Percentiles rank a stretch among this genome's conserved stretches.
These are phyloP conservation scores for Tetrapisispora iriomotensis DNA, from an alignment of 805 yeast genomes.

Conservation along the genomic window DNA sequence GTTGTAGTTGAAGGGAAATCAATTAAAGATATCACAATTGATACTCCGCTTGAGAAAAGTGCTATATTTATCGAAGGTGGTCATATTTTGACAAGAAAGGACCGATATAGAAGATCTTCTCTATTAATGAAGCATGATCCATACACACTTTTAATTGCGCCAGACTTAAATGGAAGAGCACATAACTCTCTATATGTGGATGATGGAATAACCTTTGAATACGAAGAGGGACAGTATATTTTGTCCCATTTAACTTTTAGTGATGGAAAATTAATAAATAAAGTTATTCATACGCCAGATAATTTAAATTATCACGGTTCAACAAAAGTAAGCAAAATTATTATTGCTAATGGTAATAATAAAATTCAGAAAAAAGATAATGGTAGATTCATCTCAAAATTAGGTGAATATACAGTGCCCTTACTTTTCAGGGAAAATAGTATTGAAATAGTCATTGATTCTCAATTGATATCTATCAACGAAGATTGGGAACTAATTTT, in stretches of 20 bases:
- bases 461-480: slow-evolving; percentile 41
- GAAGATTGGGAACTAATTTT: slow-evolving; percentile 43
- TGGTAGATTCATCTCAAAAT: slow-evolving; percentile 4
- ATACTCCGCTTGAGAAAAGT: slow-evolving; percentile 45
- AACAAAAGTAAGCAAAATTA: slow-evolving; percentile 45
- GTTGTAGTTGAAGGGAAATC: slow-evolving; percentile 25
- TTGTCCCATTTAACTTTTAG: slow-evolving; percentile 33
- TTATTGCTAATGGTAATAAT: slow-evolving; percentile 34
- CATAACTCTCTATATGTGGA: slow-evolving; percentile 61
- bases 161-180: slow-evolving; percentile 41
- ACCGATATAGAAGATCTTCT: slow-evolving; percentile 71
- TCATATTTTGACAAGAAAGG: slow-evolving; percentile 53
- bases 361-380: not conserved
- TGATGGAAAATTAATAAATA: slow-evolving; percentile 29
- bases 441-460: no score
- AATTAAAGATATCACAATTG: slow-evolving; percentile 22
- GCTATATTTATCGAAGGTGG: slow-evolving; percentile 81
- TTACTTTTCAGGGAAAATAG: no score
- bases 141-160: slow-evolving; percentile 59
- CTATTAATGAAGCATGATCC: slow-evolving; percentile 72
- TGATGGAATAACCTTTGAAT: slow-evolving; percentile 70
- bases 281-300: slow-evolving; percentile 17
- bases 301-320: slow-evolving; percentile 23
- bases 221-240: slow-evolving; percentile 41
- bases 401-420: slow-evolving; percentile 31